Conservation (phyloP, 2,329 filamentous ascomycete species). For the Epichloe gansuensis region DNA sequence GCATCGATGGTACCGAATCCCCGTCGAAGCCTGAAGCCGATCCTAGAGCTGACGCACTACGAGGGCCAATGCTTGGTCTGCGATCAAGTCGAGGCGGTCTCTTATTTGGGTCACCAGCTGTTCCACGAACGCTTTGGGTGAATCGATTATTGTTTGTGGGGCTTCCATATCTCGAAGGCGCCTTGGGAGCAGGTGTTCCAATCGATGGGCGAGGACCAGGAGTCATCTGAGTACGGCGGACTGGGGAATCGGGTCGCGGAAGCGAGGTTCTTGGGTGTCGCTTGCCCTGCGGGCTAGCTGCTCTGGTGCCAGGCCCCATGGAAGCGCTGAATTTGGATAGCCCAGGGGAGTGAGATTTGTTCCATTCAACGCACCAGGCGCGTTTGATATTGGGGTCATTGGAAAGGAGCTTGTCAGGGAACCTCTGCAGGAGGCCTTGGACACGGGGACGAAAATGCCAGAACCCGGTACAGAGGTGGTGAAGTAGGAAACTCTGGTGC, state of each 20-base stretch:
- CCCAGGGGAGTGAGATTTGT: conserved; percentile 51
- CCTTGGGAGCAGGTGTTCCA: conserved; percentile 26
- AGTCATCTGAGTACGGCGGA: conserved; percentile 55
- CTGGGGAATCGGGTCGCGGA: conserved; percentile 78
- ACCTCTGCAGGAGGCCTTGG: conserved; percentile 62
- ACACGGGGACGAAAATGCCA: conserved; percentile 85
- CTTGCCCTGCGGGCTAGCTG: conserved; percentile 60
- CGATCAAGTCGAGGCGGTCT: conserved; percentile 33
- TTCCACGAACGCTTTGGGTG: conserved; percentile 51
- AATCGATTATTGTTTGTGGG: conserved; percentile 40
- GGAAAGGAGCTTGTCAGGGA: conserved; percentile 43
- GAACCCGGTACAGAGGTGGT: conserved; percentile 63
- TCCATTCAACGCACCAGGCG: conserved; percentile 42
- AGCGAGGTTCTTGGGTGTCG: conserved; percentile 58
- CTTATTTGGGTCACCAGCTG: conserved; percentile 50
- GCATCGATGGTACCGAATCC: conserved; percentile 32
- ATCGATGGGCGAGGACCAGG: conserved; percentile 46
- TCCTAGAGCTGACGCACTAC: conserved; percentile 49
- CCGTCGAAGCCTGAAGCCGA: conserved; percentile 42
- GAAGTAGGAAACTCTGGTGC: conserved; percentile 60
- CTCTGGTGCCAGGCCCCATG: conserved; percentile 57
- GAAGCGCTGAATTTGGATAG: conserved; percentile 81
- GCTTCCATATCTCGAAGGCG: conserved; percentile 23
- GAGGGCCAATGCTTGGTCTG: conserved; percentile 39
- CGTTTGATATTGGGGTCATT: conserved; percentile 57